These are phyloP conservation scores for Pilobolus umbonatus DNA, from an alignment of 192 early-diverging fungal genomes.

Conservation along the genomic window DNA sequence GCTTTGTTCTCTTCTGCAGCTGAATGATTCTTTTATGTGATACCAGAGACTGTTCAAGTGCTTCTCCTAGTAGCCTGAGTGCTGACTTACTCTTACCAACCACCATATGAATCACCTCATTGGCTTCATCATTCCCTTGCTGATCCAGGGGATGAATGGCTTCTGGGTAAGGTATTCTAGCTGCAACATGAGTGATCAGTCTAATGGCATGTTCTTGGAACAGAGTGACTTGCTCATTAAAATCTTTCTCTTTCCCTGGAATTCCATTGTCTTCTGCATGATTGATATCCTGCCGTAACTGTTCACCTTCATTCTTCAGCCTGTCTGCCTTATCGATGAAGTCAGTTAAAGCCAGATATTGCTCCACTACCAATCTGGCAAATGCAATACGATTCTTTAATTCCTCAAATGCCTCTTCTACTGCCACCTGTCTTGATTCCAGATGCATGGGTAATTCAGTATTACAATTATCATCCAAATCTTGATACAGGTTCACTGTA, in stretches of 20 bases:
- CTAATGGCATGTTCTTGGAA: conserved; percentile 25
- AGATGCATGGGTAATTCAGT: conserved; percentile 33
- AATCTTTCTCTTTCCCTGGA: conserved; percentile 14
- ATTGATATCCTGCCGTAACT: conserved; percentile 17
- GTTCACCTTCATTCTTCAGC: conserved; percentile 22
- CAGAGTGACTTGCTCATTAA: conserved; percentile 8
- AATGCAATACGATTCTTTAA: conserved; percentile 30
- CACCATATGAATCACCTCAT: conserved; percentile 22
- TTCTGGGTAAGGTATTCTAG: conserved; percentile 24
- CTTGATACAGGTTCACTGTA: conserved; percentile 34
- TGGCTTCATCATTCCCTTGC: conserved; percentile 25
- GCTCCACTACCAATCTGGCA: conserved; percentile 34
- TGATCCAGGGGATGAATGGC: conserved; percentile 9
- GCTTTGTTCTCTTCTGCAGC: conserved; percentile 19
- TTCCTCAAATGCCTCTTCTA: conserved; percentile 35
- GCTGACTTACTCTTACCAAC: conserved; percentile 14
- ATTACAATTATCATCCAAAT: conserved; percentile 33
- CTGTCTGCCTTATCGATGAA: conserved; percentile 26
- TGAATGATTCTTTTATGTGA: conserved; percentile 22
- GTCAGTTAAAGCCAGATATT: conserved; percentile 31
- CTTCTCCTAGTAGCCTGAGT: conserved; percentile 26
- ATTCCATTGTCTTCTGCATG: conserved; percentile 16
- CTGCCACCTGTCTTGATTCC: conserved; percentile 25
- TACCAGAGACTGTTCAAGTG: conserved; percentile 21
- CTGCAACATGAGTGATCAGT: conserved; percentile 20